Evolutionary conservation across 176 grass and related monocot genomes (phyloP), one percentile per base, ranked within the genome.

Genomic region (Olyra latifolia): DNA sequence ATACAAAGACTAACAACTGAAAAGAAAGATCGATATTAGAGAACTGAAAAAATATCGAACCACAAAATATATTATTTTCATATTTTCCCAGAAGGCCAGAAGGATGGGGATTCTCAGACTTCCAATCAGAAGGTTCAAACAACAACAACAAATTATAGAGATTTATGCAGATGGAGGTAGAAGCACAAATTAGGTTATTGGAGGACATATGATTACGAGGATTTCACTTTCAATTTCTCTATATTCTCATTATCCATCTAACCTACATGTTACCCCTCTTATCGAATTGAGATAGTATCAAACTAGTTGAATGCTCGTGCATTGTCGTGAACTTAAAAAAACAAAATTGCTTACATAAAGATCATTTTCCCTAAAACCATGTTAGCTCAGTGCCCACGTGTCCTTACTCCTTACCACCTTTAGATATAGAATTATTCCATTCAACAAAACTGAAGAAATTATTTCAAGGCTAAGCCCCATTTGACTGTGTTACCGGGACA

Each of bases 111-210:
- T 56, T 74, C 3, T 54, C 14, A 69, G 54, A 24, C 45, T 77
- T 55, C 35, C 2, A 6, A 79, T 45, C 2, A 48, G 42, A 42
- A 87, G 70, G 41, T 12, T 28, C 53, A 61, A 87, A 80, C n/a
- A 60, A 50, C 35, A n/a, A 50, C 45, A n/a, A 60, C 6, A 81
- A 55, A 73, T 13, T 79, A 9, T 25, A 79, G 2, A 55, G 17
- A 78, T 78, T 60, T 60, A 29, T 59, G 14, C 71, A 32, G 12
- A n/a, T 62, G 19, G 52, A 47, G 25, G 14, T 22, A 66, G 61
- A 86, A 13, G 19, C 10, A 2, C 42, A 86, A 59, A 67, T 38
- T 56, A 49, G 11, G 52, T 24, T 43, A 76, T 62, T 70, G 2
- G 6, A 62, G 14, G 52, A 50, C 22, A 23, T 42, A 70, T 68